Conservation (phyloP, 2,329 filamentous ascomycete species). For the Ophiocordyceps camponoti-leonardi region DNA sequence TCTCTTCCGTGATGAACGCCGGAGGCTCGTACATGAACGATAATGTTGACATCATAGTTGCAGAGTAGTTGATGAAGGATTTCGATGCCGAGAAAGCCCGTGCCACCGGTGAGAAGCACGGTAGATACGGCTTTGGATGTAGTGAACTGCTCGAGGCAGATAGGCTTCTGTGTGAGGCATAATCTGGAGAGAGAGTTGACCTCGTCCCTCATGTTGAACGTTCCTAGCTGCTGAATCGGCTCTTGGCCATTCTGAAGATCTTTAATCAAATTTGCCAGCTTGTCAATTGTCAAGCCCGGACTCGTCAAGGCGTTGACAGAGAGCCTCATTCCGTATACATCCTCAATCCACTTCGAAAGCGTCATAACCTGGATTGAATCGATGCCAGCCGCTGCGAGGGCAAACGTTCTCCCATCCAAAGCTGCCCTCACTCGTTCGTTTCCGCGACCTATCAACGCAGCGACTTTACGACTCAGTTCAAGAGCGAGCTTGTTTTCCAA, state of each 20-base stretch:
- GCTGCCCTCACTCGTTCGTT: not conserved
- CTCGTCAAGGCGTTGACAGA: not conserved
- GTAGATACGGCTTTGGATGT: not conserved
- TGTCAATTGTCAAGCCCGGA: not conserved
- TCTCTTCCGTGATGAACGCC: not conserved
- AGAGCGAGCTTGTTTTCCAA: not conserved
- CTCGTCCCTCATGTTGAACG: not conserved
- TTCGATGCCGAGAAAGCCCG: conserved; percentile 1
- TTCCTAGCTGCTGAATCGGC: not conserved
- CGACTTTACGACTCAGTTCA: not conserved
- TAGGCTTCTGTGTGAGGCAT: not conserved
- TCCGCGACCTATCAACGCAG: not conserved
- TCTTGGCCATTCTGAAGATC: not conserved
- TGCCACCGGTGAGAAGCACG: conserved; percentile 1
- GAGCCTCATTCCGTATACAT: not conserved
- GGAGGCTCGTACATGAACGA: not conserved
- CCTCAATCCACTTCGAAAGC: conserved; percentile 1
- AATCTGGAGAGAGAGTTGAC: not conserved
- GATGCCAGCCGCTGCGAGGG: not conserved
- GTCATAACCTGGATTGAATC: conserved; percentile 1
- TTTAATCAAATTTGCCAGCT: not conserved
- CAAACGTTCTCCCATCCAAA: not conserved
- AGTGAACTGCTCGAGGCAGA: no score
- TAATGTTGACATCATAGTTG: not conserved
- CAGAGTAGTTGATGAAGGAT: conserved; percentile 1